Percentiles rank a stretch among this genome's conserved stretches.
phyloP scores from a whole-genome alignment of 1,139 yeast genomes.

The Nematodospora anomalae region DNA sequence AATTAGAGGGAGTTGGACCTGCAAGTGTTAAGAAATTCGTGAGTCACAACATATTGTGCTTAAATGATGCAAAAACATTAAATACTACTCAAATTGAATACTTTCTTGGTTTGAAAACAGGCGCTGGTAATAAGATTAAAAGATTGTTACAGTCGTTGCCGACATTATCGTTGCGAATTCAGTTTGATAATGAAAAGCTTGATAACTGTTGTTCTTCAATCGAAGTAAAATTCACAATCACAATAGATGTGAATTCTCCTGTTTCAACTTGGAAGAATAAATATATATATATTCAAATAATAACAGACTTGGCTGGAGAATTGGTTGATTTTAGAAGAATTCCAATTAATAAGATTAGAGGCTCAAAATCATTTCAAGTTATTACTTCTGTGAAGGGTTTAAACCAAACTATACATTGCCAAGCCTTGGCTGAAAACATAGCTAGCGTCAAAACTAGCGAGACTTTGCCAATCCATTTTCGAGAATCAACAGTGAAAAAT shows the following conservation, averaged over 20 bases:
- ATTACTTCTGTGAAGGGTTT: conserved; percentile 16
- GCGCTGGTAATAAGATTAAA: conserved; percentile 33
- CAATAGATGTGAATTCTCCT: conserved; percentile 20
- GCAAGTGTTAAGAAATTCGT: conserved; percentile 37
- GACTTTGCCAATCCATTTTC: conserved; percentile 3
- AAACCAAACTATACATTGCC: conserved; percentile 22
- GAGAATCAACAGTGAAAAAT: conserved; percentile 5
- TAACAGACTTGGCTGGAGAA: conserved; percentile 21
- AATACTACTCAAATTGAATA: conserved; percentile 36
- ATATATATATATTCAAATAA: conserved; percentile 12
- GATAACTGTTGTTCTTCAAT: conserved; percentile 10
- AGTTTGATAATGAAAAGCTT: conserved; percentile 11
- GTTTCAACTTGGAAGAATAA: conserved; percentile 32
- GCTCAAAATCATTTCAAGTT: conserved; percentile 24
- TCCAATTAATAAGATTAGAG: conserved; percentile 22
- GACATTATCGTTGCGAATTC: conserved; percentile 14
- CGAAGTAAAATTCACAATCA: conserved; percentile 18
- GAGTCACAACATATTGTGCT: conserved; percentile 27
- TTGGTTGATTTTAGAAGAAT: conserved; percentile 42
- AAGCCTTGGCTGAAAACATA: conserved; percentile 35
- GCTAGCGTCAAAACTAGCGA: conserved; percentile 26
- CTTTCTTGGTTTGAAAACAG: conserved; percentile 37
- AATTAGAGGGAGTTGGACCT: conserved; percentile 44
- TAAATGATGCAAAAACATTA: conserved; percentile 28
- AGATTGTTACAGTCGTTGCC: conserved; percentile 30